Percentiles rank a stretch among this genome's conserved stretches.
phyloP scores from a whole-genome alignment of 1,139 yeast genomes.

The Geotrichum histeridarum region DNA sequence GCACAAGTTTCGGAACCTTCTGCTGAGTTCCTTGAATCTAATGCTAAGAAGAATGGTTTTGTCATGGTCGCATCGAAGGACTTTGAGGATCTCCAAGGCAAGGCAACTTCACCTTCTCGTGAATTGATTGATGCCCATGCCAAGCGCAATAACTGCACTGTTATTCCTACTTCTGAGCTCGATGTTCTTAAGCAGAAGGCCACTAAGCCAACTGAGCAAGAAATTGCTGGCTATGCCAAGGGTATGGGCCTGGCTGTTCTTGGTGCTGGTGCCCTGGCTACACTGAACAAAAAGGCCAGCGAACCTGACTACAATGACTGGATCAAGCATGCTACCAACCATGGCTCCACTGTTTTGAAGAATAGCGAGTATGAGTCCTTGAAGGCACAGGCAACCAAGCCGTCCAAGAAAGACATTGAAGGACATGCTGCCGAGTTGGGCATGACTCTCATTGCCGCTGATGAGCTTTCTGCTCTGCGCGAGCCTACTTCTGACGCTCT shows the following conservation, averaged over 20 bases:
- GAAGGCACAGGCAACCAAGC: conserved; percentile 18
- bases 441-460: conserved; percentile 3
- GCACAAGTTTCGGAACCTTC: conserved; percentile 12
- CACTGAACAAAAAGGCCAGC: conserved; percentile 27
- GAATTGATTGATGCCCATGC: conserved; percentile 7
- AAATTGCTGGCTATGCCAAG: conserved; percentile 23
- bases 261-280: conserved; percentile 27
- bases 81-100: conserved; percentile 11
- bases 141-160: conserved; percentile 25
- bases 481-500: conserved; percentile 34
- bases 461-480: conserved; percentile 34
- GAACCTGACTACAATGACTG: conserved; percentile 30
- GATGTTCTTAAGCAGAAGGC: conserved; percentile 21
- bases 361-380: conserved; percentile 21
- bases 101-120: conserved; percentile 21
- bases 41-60: conserved; percentile 13
- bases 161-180: conserved; percentile 32
- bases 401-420: conserved; percentile 9
- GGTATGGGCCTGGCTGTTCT: conserved; percentile 28
- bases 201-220: conserved; percentile 16
- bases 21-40: conserved; percentile 5
- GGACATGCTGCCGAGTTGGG: conserved; percentile 38
- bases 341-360: conserved; percentile 22
- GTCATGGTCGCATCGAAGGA: conserved; percentile 24
- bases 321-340: conserved; percentile 12